Evolutionary conservation across 2,329 filamentous ascomycete species (phyloP).

Genomic region (Didymella segeticola): DNA sequence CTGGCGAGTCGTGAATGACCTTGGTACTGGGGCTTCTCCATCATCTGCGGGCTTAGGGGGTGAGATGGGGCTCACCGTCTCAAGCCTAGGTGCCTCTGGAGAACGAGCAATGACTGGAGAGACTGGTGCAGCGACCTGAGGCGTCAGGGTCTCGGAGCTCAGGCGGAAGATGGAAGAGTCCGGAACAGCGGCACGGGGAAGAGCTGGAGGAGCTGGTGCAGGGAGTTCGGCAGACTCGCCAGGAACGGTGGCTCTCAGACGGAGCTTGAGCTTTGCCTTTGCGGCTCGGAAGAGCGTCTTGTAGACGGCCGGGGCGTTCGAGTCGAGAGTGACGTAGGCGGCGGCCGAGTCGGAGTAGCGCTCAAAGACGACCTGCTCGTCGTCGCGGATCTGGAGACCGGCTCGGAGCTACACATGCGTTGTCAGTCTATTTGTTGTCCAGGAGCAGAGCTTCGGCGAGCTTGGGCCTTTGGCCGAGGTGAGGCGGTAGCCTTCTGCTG

Average conservation of each 20-base stretch:
- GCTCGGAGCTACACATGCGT: constrained; percentile 61
- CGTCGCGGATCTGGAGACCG: constrained; percentile 69
- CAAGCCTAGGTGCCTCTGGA: constrained; percentile 26
- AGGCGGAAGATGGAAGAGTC: constrained; percentile 32
- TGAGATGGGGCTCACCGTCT: constrained; percentile 33
- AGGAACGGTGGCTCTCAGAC: constrained; percentile 74
- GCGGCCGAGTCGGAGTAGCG: constrained; percentile 94
- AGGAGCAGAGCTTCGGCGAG: not conserved
- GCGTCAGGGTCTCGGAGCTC: constrained; percentile 37
- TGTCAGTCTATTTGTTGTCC: constrained; percentile 26
- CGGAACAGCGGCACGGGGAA: constrained; percentile 14
- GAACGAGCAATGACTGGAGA: constrained; percentile 41
- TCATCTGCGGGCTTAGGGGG: constrained; percentile 31
- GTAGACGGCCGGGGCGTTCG: constrained; percentile 81
- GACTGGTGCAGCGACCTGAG: constrained; percentile 27
- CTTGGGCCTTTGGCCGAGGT: constrained; percentile 11
- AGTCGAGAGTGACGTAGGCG: constrained; percentile 79
- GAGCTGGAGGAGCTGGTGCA: constrained; percentile 22
- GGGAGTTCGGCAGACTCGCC: constrained; percentile 55
- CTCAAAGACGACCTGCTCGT: constrained; percentile 75
- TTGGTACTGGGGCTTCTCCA: constrained; percentile 51
- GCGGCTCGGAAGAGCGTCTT: constrained; percentile 96
- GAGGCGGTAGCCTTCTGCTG: constrained; percentile 28
- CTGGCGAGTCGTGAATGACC: constrained; percentile 46
- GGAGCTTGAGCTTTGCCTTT: constrained; percentile 97